Evolutionary conservation across 202 grass and related monocot genomes (phyloP).

Genomic region (Setaria viridis): DNA sequence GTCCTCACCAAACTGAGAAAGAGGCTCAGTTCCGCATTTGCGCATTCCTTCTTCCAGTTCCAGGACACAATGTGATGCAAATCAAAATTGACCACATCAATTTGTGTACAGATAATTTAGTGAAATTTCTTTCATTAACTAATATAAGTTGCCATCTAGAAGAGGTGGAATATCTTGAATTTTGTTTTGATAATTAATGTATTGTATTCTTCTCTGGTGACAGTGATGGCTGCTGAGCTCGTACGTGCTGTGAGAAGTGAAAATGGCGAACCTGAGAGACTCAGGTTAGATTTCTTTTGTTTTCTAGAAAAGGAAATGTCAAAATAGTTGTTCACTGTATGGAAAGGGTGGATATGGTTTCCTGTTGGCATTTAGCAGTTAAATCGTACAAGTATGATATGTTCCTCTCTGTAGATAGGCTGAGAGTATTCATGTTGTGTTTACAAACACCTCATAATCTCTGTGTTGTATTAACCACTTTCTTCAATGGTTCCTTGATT

Average conservation of each 20-base stretch:
- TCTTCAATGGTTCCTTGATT: neutral
- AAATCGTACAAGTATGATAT: neutral
- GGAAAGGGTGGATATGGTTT: neutral
- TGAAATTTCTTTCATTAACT: neutral
- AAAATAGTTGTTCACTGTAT: conserved; percentile 7
- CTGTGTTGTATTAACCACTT: neutral
- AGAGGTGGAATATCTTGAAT: neutral
- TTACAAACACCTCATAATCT: neutral
- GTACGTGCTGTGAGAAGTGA: conserved; percentile 68
- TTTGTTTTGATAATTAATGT: neutral
- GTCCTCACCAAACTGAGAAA: neutral
- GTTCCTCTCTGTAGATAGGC: neutral
- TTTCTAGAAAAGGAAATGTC: conserved; percentile 8
- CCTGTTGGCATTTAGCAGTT: neutral
- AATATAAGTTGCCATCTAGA: neutral
- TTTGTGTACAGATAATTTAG: neutral
- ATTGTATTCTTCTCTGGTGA: conserved; percentile 22
- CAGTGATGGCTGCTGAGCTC: conserved; percentile 96
- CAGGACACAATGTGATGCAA: neutral
- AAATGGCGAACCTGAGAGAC: conserved; percentile 75
- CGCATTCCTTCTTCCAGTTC: neutral
- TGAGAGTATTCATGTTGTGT: neutral
- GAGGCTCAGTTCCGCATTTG: neutral
- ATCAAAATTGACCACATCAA: neutral
- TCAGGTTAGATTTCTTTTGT: conserved; percentile 77